A percentile compares a stretch with the other conserved stretches of the same genome.
Evolutionary conservation across 2,329 filamentous ascomycete genomes (phyloP).

Genomic region (Blumeria graminis): DNA sequence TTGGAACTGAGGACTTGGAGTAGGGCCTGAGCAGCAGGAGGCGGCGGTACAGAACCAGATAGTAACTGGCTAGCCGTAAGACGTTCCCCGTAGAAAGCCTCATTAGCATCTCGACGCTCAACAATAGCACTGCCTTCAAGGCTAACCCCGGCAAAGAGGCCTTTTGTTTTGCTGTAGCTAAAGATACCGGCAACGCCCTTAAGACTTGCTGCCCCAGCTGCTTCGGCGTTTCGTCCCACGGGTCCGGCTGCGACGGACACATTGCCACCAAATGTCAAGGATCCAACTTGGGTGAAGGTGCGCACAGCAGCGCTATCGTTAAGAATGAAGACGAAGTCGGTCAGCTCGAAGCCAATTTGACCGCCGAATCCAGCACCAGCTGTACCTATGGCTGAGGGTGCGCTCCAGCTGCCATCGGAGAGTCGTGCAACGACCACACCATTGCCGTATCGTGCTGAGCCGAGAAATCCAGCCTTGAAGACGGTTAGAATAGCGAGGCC

Average conservation of each 20-base stretch:
- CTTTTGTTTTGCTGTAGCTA: slow-evolving; percentile 95
- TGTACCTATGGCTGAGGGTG: slow-evolving; percentile 58
- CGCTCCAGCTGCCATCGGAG: slow-evolving; percentile 56
- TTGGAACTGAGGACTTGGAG: slow-evolving; percentile 68
- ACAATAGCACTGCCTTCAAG: slow-evolving; percentile 83
- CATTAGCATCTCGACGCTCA: slow-evolving; percentile 86
- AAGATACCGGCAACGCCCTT: slow-evolving; percentile 82
- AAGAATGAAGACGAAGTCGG: slow-evolving; percentile 93
- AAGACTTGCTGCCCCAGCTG: slow-evolving; percentile 76
- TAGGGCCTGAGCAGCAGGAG: slow-evolving; percentile 61
- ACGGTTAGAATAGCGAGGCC: slow-evolving; percentile 71
- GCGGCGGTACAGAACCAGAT: slow-evolving; percentile 50
- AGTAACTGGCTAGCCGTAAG: slow-evolving; percentile 66
- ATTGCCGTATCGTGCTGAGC: slow-evolving; percentile 58
- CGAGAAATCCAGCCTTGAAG: slow-evolving; percentile 68
- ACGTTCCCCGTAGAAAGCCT: slow-evolving; percentile 75
- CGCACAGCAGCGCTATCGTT: slow-evolving; percentile 78
- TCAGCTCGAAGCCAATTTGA: slow-evolving; percentile 70
- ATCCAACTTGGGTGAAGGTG: slow-evolving; percentile 81
- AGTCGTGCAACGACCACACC: slow-evolving; percentile 62
- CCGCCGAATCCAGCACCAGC: slow-evolving; percentile 64
- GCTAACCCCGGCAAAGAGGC: slow-evolving; percentile 84
- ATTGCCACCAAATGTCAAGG: slow-evolving; percentile 81
- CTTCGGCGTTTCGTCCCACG: slow-evolving; percentile 83
- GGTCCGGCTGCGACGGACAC: slow-evolving; percentile 89